Evolutionary conservation across 2,329 filamentous ascomycete genomes (phyloP).

Genomic region (Monilinia aucupariae): DNA sequence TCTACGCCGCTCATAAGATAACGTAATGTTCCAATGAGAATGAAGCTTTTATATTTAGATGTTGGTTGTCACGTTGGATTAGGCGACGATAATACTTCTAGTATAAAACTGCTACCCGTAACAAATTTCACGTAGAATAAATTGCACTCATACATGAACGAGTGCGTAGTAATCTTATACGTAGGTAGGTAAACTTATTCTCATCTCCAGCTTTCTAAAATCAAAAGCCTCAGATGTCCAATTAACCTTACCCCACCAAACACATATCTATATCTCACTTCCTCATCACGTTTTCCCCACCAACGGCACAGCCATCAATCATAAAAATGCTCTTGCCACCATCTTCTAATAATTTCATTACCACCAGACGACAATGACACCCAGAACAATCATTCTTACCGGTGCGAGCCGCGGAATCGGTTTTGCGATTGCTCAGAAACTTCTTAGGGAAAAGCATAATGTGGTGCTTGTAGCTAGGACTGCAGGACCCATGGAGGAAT

Average conservation of each 20-base stretch:
- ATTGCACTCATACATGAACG: no score
- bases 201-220: not conserved
- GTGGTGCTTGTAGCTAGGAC: conserved; percentile 55
- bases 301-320: not conserved
- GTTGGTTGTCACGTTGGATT: not conserved
- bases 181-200: not conserved
- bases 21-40: not conserved
- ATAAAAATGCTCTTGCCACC: no score
- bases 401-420: conserved; percentile 61
- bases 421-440: conserved; percentile 47
- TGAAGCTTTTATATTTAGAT: not conserved
- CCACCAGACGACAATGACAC: conserved; percentile 36
- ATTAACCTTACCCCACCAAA: conserved; percentile 6
- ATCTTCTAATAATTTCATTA: not conserved
- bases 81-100: not conserved
- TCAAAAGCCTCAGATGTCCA: not conserved
- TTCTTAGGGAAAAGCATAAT: conserved; percentile 51
- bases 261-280: not conserved
- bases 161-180: no score
- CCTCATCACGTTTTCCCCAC: not conserved
- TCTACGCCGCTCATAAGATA: not conserved
- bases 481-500: conserved; percentile 42
- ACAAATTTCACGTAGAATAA: not conserved
- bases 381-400: conserved; percentile 65
- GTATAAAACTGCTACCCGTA: no score